Conservation (phyloP, 768 basidiomycete genomes). For the Megacollybia marginata region DNA sequence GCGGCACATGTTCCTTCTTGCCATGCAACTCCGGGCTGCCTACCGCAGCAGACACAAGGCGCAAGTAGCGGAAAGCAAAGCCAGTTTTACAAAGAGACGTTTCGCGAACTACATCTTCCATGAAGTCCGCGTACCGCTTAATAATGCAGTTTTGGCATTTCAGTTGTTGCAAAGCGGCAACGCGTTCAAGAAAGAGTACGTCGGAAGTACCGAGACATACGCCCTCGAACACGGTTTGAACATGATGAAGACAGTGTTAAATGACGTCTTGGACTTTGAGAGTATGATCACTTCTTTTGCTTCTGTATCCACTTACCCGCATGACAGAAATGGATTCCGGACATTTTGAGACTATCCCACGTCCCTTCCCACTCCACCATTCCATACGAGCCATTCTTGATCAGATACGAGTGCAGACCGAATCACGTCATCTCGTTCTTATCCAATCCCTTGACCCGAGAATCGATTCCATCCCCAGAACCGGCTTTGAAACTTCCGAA, state of each 20-base stretch:
- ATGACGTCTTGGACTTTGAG: constrained; percentile 22
- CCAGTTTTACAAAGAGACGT: constrained; percentile 25
- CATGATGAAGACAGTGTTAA: neutral
- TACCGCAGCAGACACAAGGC: constrained; percentile 22
- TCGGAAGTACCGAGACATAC: neutral
- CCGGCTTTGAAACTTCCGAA: neutral
- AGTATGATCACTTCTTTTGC: constrained; percentile 7
- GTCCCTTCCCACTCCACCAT: constrained; percentile 30
- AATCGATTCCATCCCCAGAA: constrained; percentile 21
- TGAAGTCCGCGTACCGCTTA: constrained; percentile 41
- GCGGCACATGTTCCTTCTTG: constrained; percentile 33
- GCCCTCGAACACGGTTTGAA: neutral
- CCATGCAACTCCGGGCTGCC: constrained; percentile 17
- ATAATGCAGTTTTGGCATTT: constrained; percentile 25
- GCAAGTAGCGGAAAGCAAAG: constrained; percentile 26
- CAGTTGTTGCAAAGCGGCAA: neutral
- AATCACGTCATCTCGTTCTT: constrained; percentile 19
- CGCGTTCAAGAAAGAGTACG: neutral
- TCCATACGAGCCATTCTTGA: constrained; percentile 19
- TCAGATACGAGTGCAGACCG: constrained; percentile 14
- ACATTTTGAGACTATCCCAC: constrained; percentile 18
- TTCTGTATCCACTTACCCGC: neutral
- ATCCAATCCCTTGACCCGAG: constrained; percentile 25
- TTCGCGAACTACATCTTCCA: constrained; percentile 36
- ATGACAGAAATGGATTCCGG: constrained; percentile 28